Evolutionary conservation across 2,329 filamentous ascomycete genomes (phyloP), one percentile per base, ranked within the genome.

Genomic region (Neofusicoccum ribis): DNA sequence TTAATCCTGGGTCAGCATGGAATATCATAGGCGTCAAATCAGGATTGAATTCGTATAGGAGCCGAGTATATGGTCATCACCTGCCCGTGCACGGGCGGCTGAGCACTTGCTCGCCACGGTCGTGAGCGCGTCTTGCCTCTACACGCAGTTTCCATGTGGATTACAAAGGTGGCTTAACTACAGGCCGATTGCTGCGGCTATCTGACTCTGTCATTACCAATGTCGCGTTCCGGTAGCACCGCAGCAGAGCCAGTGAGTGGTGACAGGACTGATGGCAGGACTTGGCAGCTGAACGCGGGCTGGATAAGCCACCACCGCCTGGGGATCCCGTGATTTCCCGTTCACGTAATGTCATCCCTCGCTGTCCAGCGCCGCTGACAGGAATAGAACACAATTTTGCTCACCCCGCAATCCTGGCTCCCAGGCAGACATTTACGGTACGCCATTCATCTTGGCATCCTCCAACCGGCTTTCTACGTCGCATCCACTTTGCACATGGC

Each of bases 241-340:
- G 31, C 43, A 36, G 31, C 39, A 58, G 9, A 11, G 51, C 20
- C 41, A 9, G 31, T 36, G n/a, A 31, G 27, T 31, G 27, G 41
- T 17, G 39, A 44, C 39, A 58, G 5, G 36, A 37, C 20, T 56
- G n/a, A 43, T 36, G n/a, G 20, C 20, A 56, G 34, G 52, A 37
- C 56, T 60, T 60, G 56, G 56, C 56, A 60, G 56, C 56, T 60
- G 56, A 60, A 37, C 12, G 36, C 7, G 12, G 20, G 37, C 23
- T 31, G 37, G 23, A 37, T 17, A 46, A 60, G 56, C 56, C 43
- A 60, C 56, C n/a, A 39, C 56, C 11, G 20, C 5, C 20, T 17
- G n/a, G 39, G 41, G 34, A 41, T 46, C 54, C n/a, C 41, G 56
- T 60, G 41, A 60, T 20, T 15, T 17, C 8, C 27, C 41, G 43